Percentiles rank a stretch among this genome's conserved stretches.
phyloP scores from a whole-genome alignment of 352 stramenopile species.

The Thalassiosira livingstoniorum region DNA sequence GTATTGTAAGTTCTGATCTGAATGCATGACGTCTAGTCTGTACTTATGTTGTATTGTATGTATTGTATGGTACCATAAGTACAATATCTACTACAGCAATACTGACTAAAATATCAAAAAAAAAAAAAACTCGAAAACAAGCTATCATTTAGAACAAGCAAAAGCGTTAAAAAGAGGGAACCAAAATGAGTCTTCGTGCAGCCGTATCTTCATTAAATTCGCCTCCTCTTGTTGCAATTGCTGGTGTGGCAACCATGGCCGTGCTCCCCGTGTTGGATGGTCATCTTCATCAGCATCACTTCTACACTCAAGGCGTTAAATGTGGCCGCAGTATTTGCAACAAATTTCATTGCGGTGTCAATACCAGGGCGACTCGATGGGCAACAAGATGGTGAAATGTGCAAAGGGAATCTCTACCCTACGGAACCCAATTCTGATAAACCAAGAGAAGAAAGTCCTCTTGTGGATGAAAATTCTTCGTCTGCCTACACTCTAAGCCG shows the following conservation, averaged over 20 bases:
- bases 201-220: slow-evolving; percentile 49
- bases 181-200: slow-evolving; percentile 51
- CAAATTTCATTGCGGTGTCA: slow-evolving; percentile 64
- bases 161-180: slow-evolving; percentile 19
- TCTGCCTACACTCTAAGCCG: slow-evolving; percentile 22
- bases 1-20: too few species aligned
- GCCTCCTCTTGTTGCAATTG: slow-evolving; percentile 55
- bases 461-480: slow-evolving; percentile 11
- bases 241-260: slow-evolving; percentile 42
- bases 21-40: too few species aligned
- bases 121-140: too few species aligned
- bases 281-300: slow-evolving; percentile 38
- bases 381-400: slow-evolving; percentile 57
- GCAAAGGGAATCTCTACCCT: slow-evolving; percentile 44
- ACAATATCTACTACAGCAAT: too few species aligned
- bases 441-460: slow-evolving; percentile 24
- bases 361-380: slow-evolving; percentile 70
- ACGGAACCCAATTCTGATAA: slow-evolving; percentile 27
- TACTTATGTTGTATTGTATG: too few species aligned
- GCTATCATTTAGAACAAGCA: too few species aligned
- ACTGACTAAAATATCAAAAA: too few species aligned
- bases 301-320: slow-evolving; percentile 54
- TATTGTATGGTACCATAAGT: too few species aligned
- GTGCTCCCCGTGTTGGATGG: slow-evolving; percentile 55
- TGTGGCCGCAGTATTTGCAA: slow-evolving; percentile 37